phyloP scores from a whole-genome alignment of 148 eudicot genomes.

The Simmondsia chinensis region DNA sequence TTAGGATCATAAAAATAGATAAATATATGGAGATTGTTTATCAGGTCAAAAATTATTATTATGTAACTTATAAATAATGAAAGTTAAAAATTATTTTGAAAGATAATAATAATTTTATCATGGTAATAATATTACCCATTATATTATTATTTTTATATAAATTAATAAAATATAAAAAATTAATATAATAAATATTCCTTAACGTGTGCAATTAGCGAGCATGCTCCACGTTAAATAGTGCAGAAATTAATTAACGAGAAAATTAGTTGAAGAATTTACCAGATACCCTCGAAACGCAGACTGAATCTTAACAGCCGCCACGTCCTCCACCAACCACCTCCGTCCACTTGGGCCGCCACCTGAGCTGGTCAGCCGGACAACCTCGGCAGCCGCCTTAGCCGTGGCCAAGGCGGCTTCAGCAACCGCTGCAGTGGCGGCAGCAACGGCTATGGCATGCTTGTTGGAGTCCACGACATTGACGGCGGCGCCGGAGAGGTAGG shows the following conservation, averaged over 20 bases:
- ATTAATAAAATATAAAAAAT: too few species aligned
- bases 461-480: slow-evolving; percentile 25
- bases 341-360: slow-evolving; percentile 13
- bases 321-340: slow-evolving; percentile 24
- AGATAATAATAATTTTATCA: too few species aligned
- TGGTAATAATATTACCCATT: too few species aligned
- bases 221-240: background rate
- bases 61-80: too few species aligned
- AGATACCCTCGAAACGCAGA: slow-evolving; percentile 87
- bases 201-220: background rate
- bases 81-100: too few species aligned
- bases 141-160: too few species aligned
- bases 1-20: too few species aligned
- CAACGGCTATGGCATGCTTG: slow-evolving; percentile 88
- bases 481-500: background rate
- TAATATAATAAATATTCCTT: too few species aligned
- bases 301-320: slow-evolving; percentile 80
- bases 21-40: too few species aligned
- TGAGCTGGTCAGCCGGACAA: slow-evolving; percentile 59
- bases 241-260: background rate
- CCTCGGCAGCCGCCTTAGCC: slow-evolving; percentile 91
- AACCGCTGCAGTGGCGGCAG: slow-evolving; percentile 84
- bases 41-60: too few species aligned
- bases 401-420: slow-evolving; percentile 93
- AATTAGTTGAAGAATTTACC: slow-evolving; percentile 33